These are phyloP conservation scores for Annona cherimola DNA, from an alignment of 164 flowering plant species.

Conservation along the genomic window DNA sequence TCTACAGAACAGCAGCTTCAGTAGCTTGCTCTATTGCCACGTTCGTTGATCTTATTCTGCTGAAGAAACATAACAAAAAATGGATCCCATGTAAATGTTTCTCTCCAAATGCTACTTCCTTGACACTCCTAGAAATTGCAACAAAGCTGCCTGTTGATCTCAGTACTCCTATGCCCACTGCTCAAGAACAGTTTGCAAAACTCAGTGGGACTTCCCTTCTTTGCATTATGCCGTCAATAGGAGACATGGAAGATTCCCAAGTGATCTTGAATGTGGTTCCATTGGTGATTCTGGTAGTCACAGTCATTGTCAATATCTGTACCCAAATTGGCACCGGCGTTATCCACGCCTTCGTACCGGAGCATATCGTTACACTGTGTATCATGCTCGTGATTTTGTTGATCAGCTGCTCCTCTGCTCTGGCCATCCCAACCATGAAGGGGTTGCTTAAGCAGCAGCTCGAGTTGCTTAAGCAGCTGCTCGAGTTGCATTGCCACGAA, in stretches of 20 bases:
- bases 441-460: background rate
- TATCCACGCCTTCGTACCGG: constrained; percentile 6
- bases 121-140: constrained; percentile 45
- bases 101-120: constrained; percentile 51
- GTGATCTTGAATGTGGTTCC: constrained; percentile 41
- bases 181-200: constrained; percentile 53
- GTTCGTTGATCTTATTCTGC: constrained; percentile 35
- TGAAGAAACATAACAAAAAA: constrained; percentile 27
- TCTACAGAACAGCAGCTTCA: constrained; percentile 52
- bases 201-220: constrained; percentile 49
- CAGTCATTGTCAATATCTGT: constrained; percentile 44
- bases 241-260: constrained; percentile 40
- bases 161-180: constrained; percentile 52
- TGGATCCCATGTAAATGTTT: constrained; percentile 60
- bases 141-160: constrained; percentile 58
- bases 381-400: constrained; percentile 6
- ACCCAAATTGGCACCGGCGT: constrained; percentile 21
- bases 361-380: constrained; percentile 1
- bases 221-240: constrained; percentile 60
- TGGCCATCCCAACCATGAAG: constrained; percentile 5
- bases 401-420: constrained; percentile 4
- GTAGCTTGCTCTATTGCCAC: constrained; percentile 37
- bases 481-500: constrained; percentile 14
- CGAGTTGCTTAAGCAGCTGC: background rate
- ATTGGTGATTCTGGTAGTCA: constrained; percentile 47